phyloP scores from a whole-genome alignment of 257 asterid genomes.

The Verbena officinalis region DNA sequence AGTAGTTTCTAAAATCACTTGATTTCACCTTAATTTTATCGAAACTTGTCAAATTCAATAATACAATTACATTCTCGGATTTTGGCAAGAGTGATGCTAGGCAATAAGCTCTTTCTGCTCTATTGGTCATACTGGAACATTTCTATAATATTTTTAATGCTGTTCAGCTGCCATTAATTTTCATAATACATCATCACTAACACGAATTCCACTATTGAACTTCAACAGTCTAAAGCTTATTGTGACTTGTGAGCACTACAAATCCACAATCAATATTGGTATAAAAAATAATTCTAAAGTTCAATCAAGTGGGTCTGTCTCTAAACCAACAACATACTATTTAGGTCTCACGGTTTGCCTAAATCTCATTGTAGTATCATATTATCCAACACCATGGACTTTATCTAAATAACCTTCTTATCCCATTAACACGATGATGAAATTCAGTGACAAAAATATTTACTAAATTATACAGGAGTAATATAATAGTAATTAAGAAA shows the following conservation, averaged over 20 bases:
- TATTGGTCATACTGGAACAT: neutral
- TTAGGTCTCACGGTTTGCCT: neutral
- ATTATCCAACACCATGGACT: neutral
- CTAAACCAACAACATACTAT: neutral
- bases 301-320: neutral
- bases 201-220: neutral
- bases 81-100: neutral
- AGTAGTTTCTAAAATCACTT: constrained; percentile 7
- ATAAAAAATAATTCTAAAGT: neutral
- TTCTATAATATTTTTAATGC: neutral
- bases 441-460: neutral
- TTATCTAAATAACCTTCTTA: neutral
- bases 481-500: constrained; percentile 1
- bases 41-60: neutral
- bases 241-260: neutral
- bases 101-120: constrained; percentile 1
- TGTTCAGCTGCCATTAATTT: constrained; percentile 3
- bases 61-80: neutral
- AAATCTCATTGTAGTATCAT: neutral
- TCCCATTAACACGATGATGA: neutral
- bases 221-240: neutral
- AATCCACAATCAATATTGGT: neutral
- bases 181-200: neutral
- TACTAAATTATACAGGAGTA: neutral
- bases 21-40: neutral